These are phyloP conservation scores for Pseudogymnoascus sp. DNA, from an alignment of 2,329 filamentous ascomycete genomes.

Conservation along the genomic window DNA sequence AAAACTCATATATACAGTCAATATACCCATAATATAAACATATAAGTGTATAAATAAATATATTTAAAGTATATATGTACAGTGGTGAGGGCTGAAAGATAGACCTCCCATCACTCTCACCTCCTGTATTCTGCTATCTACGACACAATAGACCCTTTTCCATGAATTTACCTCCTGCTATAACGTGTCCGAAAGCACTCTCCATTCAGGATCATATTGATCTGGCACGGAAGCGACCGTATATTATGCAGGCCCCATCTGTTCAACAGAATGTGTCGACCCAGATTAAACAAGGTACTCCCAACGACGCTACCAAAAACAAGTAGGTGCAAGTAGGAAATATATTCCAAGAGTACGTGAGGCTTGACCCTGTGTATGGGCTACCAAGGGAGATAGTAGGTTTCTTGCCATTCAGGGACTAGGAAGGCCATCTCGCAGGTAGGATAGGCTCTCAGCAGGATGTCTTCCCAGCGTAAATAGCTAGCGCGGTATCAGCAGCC, in stretches of 20 bases:
- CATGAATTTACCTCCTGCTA: no score
- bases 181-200: no score
- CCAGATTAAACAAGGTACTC: not conserved
- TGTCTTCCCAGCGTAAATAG: slow-evolving; percentile 1
- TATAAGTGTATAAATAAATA: no score
- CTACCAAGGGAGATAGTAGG: not conserved
- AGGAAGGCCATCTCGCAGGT: not conserved
- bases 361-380: not conserved
- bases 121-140: no score
- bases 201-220: no score
- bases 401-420: not conserved
- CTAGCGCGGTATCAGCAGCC: not conserved
- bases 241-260: not conserved
- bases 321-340: not conserved
- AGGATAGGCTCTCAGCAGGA: not conserved
- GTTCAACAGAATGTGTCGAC: not conserved
- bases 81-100: no score
- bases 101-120: no score
- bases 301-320: not conserved
- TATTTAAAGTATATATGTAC: no score
- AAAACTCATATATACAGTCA: no score
- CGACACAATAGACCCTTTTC: no score
- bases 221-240: not conserved
- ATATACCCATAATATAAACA: no score
- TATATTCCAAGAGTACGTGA: not conserved